Conservation (phyloP, 768 basidiomycete species). For the Collybia sordida region DNA sequence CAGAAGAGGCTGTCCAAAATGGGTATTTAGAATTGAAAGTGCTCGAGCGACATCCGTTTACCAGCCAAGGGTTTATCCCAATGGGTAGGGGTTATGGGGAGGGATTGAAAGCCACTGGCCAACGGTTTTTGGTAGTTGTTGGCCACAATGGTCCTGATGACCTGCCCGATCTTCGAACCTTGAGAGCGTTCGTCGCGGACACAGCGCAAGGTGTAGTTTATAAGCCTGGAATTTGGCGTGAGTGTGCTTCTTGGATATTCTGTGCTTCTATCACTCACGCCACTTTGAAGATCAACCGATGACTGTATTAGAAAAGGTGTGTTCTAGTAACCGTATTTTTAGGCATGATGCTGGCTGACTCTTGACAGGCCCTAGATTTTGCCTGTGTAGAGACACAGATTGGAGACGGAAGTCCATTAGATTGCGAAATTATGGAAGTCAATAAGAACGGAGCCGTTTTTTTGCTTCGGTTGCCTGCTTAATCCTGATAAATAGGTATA, state of each 20-base stretch:
- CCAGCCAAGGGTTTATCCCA: slow-evolving; percentile 92
- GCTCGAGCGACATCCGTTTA: slow-evolving; percentile 88
- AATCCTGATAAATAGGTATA: slow-evolving; percentile 4
- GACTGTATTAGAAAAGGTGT: slow-evolving; percentile 73
- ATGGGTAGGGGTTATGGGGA: slow-evolving; percentile 69
- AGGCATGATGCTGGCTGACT: slow-evolving; percentile 2
- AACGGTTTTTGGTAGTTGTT: slow-evolving; percentile 81
- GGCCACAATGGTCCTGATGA: slow-evolving; percentile 77
- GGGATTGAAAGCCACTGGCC: slow-evolving; percentile 46
- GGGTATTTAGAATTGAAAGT: slow-evolving; percentile 60
- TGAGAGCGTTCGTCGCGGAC: slow-evolving; percentile 82
- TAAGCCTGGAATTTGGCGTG: slow-evolving; percentile 85
- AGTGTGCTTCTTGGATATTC: slow-evolving; percentile 33
- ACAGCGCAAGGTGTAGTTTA: slow-evolving; percentile 87
- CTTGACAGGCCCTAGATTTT: slow-evolving; percentile 65
- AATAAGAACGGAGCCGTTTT: slow-evolving; percentile 29
- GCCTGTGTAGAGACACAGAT: slow-evolving; percentile 94
- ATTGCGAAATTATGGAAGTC: slow-evolving; percentile 83
- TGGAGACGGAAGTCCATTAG: slow-evolving; percentile 69
- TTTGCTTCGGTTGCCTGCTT: slow-evolving; percentile 30
- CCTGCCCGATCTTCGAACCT: slow-evolving; percentile 68
- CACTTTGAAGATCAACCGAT: slow-evolving; percentile 81
- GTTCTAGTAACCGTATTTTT: slow-evolving; percentile 14
- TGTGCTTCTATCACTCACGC: slow-evolving; percentile 6
- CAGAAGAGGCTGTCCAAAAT: slow-evolving; percentile 41